phyloP scores from a whole-genome alignment of 2,329 filamentous ascomycete genomes.

The Aspergillus uvarum region DNA sequence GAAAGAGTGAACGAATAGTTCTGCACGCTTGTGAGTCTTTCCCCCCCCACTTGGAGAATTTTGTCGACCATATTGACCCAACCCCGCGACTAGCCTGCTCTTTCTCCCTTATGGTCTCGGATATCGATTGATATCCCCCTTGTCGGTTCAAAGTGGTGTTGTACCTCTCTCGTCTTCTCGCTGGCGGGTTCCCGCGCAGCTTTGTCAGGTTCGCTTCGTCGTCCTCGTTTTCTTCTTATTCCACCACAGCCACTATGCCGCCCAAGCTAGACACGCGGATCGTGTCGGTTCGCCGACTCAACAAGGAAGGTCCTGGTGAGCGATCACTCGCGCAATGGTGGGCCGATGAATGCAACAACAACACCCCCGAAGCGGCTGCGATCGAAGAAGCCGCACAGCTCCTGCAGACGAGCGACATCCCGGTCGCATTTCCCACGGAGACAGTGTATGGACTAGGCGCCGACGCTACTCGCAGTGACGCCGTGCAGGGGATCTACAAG shows the following conservation, averaged over 20 bases:
- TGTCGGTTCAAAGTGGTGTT: slow-evolving; percentile 28
- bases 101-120: neutral
- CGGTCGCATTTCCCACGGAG: slow-evolving; percentile 94
- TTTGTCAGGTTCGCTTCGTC: slow-evolving; percentile 19
- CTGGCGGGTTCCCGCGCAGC: slow-evolving; percentile 33
- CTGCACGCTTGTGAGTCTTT: neutral
- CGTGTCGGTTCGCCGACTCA: slow-evolving; percentile 40
- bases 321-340: slow-evolving; percentile 42
- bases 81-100: neutral
- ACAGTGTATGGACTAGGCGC: slow-evolving; percentile 97
- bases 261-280: slow-evolving; percentile 33
- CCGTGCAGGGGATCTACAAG: slow-evolving; percentile 87
- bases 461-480: slow-evolving; percentile 80
- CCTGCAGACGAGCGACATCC: slow-evolving; percentile 65
- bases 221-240: slow-evolving; percentile 11
- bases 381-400: slow-evolving; percentile 66
- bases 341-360: slow-evolving; percentile 34
- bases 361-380: slow-evolving; percentile 49
- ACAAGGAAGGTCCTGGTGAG: slow-evolving; percentile 33
- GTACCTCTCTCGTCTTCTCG: slow-evolving; percentile 23
- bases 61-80: neutral
- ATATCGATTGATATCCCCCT: slow-evolving; percentile 1
- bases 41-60: slow-evolving; percentile 2
- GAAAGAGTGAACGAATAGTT: neutral
- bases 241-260: slow-evolving; percentile 24